Percentiles rank a stretch among this genome's conserved stretches.
These are phyloP conservation scores for Neurospora tetraspora DNA, from an alignment of 495 filamentous ascomycete genomes.

Conservation along the genomic window DNA sequence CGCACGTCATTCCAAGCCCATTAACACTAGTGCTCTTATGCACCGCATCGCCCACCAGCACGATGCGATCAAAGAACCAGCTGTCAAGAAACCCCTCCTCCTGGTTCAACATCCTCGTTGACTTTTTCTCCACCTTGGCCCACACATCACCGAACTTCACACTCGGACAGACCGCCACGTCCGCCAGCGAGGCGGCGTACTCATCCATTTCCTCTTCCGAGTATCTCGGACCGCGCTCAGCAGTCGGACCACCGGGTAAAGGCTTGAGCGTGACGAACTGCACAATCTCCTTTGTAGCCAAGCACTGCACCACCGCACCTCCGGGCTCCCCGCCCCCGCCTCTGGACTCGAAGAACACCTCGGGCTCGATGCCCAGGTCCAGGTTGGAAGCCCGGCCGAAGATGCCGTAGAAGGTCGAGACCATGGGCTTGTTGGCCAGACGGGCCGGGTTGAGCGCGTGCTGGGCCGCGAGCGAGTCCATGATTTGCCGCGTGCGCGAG, in stretches of 20 bases:
- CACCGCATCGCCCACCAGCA: constrained; percentile 34
- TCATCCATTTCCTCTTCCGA: neutral
- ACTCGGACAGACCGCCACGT: neutral
- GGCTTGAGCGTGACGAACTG: neutral
- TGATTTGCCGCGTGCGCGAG: constrained; percentile 29
- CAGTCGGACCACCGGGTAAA: neutral
- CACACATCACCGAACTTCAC: neutral
- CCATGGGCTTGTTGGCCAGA: neutral
- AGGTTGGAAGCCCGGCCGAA: neutral
- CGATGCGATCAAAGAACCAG: constrained; percentile 31
- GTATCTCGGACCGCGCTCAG: neutral
- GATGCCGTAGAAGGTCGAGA: neutral
- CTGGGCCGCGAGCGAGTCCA: constrained; percentile 23
- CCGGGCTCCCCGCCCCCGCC: neutral
- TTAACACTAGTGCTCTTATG: constrained; percentile 21
- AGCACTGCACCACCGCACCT: neutral
- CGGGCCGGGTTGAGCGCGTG: neutral
- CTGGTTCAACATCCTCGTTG: constrained; percentile 16
- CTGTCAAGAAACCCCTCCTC: constrained; percentile 31
- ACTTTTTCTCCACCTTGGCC: neutral
- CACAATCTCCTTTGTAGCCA: neutral
- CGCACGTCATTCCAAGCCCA: neutral
- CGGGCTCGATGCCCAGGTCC: neutral
- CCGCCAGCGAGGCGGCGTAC: neutral
- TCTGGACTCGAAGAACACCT: neutral